Conservation (phyloP, 768 basidiomycete genomes). For the Chalciporus pseudorubinellus region DNA sequence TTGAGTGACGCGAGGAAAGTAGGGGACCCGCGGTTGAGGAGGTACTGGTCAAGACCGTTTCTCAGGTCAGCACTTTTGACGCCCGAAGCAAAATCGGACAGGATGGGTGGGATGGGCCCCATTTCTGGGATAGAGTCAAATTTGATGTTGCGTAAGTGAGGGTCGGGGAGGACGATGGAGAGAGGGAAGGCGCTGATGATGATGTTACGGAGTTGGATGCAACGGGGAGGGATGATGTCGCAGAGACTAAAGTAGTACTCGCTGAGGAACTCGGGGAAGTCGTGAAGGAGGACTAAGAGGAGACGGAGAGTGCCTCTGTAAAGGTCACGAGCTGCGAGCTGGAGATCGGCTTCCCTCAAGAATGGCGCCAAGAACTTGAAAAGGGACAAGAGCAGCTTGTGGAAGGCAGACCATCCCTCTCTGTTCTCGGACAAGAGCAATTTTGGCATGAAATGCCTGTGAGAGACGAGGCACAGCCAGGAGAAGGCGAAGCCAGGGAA, state of each 20-base stretch:
- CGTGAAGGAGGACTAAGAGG: conserved; percentile 92
- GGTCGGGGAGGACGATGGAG: conserved; percentile 77
- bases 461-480: conserved; percentile 96
- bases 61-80: conserved; percentile 81
- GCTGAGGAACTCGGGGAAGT: conserved; percentile 97
- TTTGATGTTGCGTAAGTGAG: conserved; percentile 71
- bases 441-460: conserved; percentile 97
- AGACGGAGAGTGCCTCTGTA: conserved; percentile 90
- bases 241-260: conserved; percentile 96
- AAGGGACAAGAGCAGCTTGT: conserved; percentile 87
- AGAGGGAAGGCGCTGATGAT: conserved; percentile 94
- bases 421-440: conserved; percentile 82
- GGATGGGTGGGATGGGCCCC: conserved; percentile 86
- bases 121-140: conserved; percentile 83
- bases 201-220: conserved; percentile 95
- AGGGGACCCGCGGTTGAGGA: conserved; percentile 70
- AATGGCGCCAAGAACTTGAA: conserved; percentile 95
- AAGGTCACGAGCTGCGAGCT: conserved; percentile 77
- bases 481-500: conserved; percentile 99
- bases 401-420: conserved; percentile 97
- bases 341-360: conserved; percentile 78
- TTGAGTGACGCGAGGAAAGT: conserved; percentile 76
- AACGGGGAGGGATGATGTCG: conserved; percentile 87
- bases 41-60: conserved; percentile 77
- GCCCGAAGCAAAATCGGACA: conserved; percentile 86